phyloP scores from a whole-genome alignment of 441 rosid species.

The Melastoma candidum region DNA sequence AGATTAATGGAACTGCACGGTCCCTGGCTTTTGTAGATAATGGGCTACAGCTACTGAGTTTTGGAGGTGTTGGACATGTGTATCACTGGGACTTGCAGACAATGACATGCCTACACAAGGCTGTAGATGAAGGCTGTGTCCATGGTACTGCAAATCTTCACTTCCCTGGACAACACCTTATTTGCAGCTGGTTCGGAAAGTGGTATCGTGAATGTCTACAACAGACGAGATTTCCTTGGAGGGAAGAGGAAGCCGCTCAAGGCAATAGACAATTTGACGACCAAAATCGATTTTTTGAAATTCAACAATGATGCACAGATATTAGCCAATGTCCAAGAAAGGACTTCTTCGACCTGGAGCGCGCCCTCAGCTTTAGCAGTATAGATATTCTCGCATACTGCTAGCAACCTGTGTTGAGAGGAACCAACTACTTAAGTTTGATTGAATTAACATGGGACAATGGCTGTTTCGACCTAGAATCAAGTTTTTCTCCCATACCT shows the following conservation, averaged over 20 bases:
- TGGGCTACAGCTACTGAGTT: conserved; percentile 66
- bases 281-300: conserved; percentile 65
- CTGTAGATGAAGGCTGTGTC: conserved; percentile 77
- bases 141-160: conserved; percentile 55
- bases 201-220: conserved; percentile 83
- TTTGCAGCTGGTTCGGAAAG: conserved; percentile 81
- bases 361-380: conserved; percentile 98
- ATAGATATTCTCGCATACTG: conserved; percentile 95
- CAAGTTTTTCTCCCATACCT: conserved; percentile 35
- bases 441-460: no score
- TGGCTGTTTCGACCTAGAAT: background rate
- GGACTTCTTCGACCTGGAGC: conserved; percentile 94
- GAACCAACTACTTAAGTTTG: no score
- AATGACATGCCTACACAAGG: conserved; percentile 66
- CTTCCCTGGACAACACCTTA: conserved; percentile 42
- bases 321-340: conserved; percentile 92
- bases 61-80: conserved; percentile 85
- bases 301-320: conserved; percentile 74
- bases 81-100: conserved; percentile 88
- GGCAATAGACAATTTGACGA: conserved; percentile 69
- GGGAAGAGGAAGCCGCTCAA: conserved; percentile 79
- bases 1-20: conserved; percentile 83
- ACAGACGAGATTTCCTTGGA: conserved; percentile 61
- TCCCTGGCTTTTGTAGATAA: conserved; percentile 59
- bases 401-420: conserved; percentile 51